A percentile compares a stretch with the other conserved stretches of the same genome.
phyloP scores from a whole-genome alignment of 2,329 filamentous ascomycete genomes.

The Purpureocillium lavendulum region DNA sequence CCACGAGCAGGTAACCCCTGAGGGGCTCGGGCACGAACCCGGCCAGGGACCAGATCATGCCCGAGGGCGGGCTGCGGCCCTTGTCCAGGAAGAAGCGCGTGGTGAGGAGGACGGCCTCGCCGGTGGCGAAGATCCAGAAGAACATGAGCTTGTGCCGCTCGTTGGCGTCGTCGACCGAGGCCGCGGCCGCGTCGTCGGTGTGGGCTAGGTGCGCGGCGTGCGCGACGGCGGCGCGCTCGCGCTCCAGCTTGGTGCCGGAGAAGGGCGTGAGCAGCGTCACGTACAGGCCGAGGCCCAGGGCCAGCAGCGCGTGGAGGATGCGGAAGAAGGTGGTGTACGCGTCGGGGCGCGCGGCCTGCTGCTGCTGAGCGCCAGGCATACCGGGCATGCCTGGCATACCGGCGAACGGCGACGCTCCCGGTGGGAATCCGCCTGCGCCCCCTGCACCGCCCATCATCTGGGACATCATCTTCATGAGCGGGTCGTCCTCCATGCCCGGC shows the following conservation, averaged over 20 bases:
- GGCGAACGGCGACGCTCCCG: constrained; percentile 25
- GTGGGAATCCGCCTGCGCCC: constrained; percentile 13
- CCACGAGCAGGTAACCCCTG: constrained; percentile 51
- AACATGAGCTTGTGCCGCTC: constrained; percentile 35
- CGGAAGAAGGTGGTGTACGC: constrained; percentile 53
- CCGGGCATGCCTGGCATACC: constrained; percentile 31
- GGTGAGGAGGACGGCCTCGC: constrained; percentile 64
- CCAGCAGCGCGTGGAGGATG: constrained; percentile 64
- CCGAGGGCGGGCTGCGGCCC: constrained; percentile 45
- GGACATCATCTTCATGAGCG: constrained; percentile 59
- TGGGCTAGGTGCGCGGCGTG: constrained; percentile 6
- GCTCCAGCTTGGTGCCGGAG: constrained; percentile 54
- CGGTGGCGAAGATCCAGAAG: constrained; percentile 76
- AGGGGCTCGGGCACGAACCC: constrained; percentile 59
- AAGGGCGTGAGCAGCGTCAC: constrained; percentile 62
- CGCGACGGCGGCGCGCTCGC: constrained; percentile 33
- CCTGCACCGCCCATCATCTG: constrained; percentile 53
- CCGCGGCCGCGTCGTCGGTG: constrained; percentile 9
- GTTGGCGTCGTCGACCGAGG: constrained; percentile 15
- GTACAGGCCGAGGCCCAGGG: constrained; percentile 61
- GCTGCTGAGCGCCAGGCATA: constrained; percentile 26
- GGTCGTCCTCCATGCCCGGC: constrained; percentile 21
- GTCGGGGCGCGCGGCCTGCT: constrained; percentile 19
- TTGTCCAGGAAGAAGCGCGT: constrained; percentile 64
- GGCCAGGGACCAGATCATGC: constrained; percentile 54